Percentiles rank a stretch among this genome's conserved stretches.
These are phyloP conservation scores for Lycium barbarum DNA, from an alignment of 257 asterid genomes.

Conservation along the genomic window DNA sequence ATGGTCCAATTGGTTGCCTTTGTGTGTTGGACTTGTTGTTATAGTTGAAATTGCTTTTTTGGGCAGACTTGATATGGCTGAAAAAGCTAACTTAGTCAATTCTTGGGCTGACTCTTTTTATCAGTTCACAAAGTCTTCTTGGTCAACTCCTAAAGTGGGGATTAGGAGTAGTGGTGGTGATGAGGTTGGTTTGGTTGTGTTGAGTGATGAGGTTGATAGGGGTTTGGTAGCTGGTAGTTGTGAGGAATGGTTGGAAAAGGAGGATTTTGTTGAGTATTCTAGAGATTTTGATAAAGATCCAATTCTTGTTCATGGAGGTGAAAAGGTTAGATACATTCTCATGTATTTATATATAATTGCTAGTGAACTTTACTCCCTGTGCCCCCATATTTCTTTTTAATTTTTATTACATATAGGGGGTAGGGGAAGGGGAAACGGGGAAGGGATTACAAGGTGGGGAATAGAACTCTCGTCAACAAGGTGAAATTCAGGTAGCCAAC, in stretches of 20 bases:
- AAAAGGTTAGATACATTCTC: conserved; percentile 50
- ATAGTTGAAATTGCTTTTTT: conserved; percentile 84
- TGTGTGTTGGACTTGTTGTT: conserved; percentile 73
- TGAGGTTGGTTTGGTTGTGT: not conserved
- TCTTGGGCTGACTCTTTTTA: conserved; percentile 94
- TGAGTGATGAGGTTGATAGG: conserved; percentile 27
- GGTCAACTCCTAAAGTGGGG: conserved; percentile 5
- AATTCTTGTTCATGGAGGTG: conserved; percentile 59
- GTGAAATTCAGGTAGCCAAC: no score
- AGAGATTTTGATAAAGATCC: conserved; percentile 81
- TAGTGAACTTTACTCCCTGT: no score
- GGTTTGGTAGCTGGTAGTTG: conserved; percentile 48
- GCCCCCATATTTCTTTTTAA: no score
- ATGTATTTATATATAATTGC: no score
- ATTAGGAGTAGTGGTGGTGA: not conserved
- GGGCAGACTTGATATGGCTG: conserved; percentile 78
- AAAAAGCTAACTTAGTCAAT: conserved; percentile 80
- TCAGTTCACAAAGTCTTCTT: conserved; percentile 56
- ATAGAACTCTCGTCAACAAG: no score
- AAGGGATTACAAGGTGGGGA: no score
- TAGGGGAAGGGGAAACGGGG: no score
- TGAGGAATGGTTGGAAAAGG: conserved; percentile 81
- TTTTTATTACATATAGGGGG: no score
- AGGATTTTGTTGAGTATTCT: conserved; percentile 69
- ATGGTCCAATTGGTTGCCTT: conserved; percentile 70